A percentile compares a stretch with the other conserved stretches of the same genome.
Evolutionary conservation across 148 eudicot genomes (phyloP).

Genomic region (Arbutus unedo): DNA sequence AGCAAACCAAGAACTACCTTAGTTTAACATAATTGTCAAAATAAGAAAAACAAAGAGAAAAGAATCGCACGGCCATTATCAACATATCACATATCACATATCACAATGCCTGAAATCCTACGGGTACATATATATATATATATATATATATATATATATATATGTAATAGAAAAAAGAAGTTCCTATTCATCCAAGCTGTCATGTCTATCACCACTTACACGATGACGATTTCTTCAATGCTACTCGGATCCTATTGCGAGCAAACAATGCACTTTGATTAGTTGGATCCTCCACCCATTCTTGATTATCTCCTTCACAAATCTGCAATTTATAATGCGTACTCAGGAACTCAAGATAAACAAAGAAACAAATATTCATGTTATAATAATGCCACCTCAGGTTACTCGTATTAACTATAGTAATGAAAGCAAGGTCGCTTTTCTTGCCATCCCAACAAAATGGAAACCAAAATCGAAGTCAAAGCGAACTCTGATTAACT

Average conservation of each 20-base stretch:
- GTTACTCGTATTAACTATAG: not conserved
- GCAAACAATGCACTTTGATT: constrained; percentile 65
- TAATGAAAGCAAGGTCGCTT: not conserved
- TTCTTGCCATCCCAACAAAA: not conserved
- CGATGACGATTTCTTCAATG: constrained; percentile 39
- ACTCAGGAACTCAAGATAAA: constrained; percentile 9
- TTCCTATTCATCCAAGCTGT: not conserved
- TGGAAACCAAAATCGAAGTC: not conserved
- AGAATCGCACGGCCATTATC: not conserved
- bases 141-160: too few relatives aligned
- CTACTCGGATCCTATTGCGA: constrained; percentile 81
- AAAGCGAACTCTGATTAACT: not conserved
- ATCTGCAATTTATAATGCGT: constrained; percentile 44
- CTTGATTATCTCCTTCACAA: constrained; percentile 58
- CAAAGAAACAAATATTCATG: not conserved
- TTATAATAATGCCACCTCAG: not conserved
- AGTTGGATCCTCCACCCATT: constrained; percentile 98
- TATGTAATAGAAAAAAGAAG: not conserved
- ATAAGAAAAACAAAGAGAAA: not conserved
- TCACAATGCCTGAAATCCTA: not conserved
- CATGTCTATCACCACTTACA: constrained; percentile 32
- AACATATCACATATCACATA: not conserved
- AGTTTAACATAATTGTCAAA: not conserved
- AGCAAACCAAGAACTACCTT: not conserved
- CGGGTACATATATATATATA: not conserved